phyloP scores from a whole-genome alignment of 2,329 filamentous ascomycete species.

The Exserohilum rostratum region DNA sequence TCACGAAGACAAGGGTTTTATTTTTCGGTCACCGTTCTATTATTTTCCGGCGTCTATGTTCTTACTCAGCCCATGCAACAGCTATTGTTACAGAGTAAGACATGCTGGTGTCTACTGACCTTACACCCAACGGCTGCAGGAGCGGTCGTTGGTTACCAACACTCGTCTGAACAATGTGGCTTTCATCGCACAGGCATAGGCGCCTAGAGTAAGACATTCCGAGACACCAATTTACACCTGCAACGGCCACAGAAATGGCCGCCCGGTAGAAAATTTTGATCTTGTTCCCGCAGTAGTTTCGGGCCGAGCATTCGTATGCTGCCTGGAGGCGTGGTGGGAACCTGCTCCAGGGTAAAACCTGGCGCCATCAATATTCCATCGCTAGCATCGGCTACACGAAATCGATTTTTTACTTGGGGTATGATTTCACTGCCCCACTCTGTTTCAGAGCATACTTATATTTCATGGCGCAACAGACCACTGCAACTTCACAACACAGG shows the following conservation, averaged over 20 bases:
- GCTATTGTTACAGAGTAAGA: slow-evolving; percentile 16
- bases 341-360: not conserved
- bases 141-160: slow-evolving; percentile 7
- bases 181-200: not conserved
- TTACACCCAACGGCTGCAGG: slow-evolving; percentile 13
- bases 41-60: not conserved
- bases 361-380: not conserved
- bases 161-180: not conserved
- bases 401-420: not conserved
- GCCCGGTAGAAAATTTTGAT: not conserved
- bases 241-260: not conserved
- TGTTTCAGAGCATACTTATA: too few relatives aligned
- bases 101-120: slow-evolving; percentile 11
- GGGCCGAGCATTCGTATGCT: not conserved
- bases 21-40: not conserved
- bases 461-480: too few relatives aligned
- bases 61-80: slow-evolving; percentile 7
- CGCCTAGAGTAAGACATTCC: not conserved
- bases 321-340: not conserved
- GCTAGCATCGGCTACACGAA: not conserved
- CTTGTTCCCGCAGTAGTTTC: not conserved
- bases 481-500: not conserved
- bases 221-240: not conserved
- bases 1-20: not conserved
- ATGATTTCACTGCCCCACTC: too few relatives aligned